Evolutionary conservation across 139 green algal species (phyloP), one percentile per base, ranked within the genome.

Genomic region (Dunaliella primolecta): DNA sequence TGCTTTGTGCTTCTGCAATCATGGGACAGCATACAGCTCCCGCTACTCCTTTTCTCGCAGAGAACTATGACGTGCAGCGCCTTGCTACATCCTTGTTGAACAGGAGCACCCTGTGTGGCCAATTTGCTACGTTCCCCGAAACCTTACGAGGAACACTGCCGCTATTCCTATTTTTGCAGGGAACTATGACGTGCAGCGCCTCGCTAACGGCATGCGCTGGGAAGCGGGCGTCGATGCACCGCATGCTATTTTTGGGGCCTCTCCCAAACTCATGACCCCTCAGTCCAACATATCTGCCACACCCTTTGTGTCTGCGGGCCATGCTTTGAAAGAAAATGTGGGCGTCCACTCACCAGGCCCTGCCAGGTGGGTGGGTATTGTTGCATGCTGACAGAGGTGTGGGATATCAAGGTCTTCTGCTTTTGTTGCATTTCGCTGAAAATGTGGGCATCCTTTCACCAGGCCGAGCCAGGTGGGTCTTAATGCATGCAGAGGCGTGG

Each of bases 311-410:
- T 83, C 75, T 0, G n/a, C 78, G 11, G 87, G 84, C 31, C 80
- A 87, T 29, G 82, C 83, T 0, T n/a, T 78, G 71, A 57, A 83
- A 1, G 86, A 89, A 78, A 87, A 87, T 35, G 38, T 84, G n/a
- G 70, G 36, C 34, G 78, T 81, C 34, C 83, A 87, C 75, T 82
- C 71, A 2, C 75, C 83, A 36, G 36, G 83, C 25, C 57, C 83
- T 37, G 71, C 71, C 2, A 35, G 15, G 7, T 83, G 15, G n/a
- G n/a, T n/a, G n/a, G 0, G 85, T n/a, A n/a, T n/a, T n/a, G n/a
- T n/a, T n/a, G n/a, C n/a, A n/a, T n/a, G n/a, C n/a, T n/a, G n/a
- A n/a, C n/a, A n/a, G n/a, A 7, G 15, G 74, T 21, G 23, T 80
- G 74, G 11, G 15, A 20, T 33, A 7, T 27, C 11, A 31, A 36